A percentile compares a stretch with the other conserved stretches of the same genome.
These are phyloP conservation scores for Penicillium sp. DNA, from an alignment of 2,329 filamentous ascomycete species.

Conservation along the genomic window DNA sequence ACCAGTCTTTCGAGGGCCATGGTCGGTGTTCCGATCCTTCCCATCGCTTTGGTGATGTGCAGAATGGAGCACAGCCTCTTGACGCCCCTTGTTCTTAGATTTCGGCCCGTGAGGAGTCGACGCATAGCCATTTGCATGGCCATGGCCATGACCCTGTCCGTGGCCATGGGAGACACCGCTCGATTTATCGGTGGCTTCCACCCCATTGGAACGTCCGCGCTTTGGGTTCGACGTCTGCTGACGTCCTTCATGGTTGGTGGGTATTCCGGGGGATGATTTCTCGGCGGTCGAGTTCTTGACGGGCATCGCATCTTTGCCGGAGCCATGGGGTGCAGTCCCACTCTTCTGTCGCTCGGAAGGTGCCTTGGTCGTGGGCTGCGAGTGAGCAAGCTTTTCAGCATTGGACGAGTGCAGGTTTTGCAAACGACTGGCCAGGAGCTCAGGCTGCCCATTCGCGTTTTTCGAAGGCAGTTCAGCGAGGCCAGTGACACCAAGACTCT, in stretches of 20 bases:
- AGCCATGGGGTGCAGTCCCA: constrained; percentile 9
- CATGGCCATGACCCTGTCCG: constrained; percentile 25
- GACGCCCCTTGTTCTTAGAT: constrained; percentile 31
- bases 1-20: constrained; percentile 23
- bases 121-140: constrained; percentile 22
- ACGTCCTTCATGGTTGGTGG: constrained; percentile 26
- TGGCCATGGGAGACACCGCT: constrained; percentile 28
- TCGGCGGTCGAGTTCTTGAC: constrained; percentile 24
- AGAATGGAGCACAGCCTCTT: constrained; percentile 21
- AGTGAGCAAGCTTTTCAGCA: constrained; percentile 23
- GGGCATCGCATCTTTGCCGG: constrained; percentile 29
- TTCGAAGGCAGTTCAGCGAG: constrained; percentile 12
- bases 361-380: constrained; percentile 20
- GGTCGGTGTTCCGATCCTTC: constrained; percentile 28
- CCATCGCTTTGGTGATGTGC: constrained; percentile 16
- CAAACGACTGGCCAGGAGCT: constrained; percentile 33
- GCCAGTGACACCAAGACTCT: constrained; percentile 10
- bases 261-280: constrained; percentile 18
- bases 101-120: constrained; percentile 21
- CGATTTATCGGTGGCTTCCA: constrained; percentile 28
- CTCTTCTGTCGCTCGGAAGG: constrained; percentile 23
- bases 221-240: constrained; percentile 27
- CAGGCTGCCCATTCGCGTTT: constrained; percentile 24
- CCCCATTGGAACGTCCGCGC: constrained; percentile 25
- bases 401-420: constrained; percentile 36